A percentile compares a stretch with the other conserved stretches of the same genome.
Conservation (phyloP, 495 filamentous ascomycete species). For the Tricharina praecox region DNA sequence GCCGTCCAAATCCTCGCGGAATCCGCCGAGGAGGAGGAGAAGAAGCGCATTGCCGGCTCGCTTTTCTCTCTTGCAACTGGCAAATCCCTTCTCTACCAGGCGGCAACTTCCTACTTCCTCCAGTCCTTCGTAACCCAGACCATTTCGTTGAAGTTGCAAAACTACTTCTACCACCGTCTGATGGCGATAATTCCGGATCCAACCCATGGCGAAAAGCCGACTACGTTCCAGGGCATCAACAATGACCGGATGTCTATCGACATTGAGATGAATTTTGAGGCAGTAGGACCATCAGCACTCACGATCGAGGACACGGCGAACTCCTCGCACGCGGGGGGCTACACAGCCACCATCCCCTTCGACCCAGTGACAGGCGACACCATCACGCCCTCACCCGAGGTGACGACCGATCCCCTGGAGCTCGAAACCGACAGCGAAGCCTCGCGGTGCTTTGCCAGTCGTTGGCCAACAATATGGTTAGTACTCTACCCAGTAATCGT, state of each 20-base stretch:
- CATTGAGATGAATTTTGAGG: background rate
- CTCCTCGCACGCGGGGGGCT: background rate
- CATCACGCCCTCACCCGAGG: background rate
- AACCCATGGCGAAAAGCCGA: background rate
- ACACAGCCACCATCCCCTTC: background rate
- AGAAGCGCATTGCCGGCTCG: too few relatives aligned
- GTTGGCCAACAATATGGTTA: too few relatives aligned
- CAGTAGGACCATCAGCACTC: too few relatives aligned
- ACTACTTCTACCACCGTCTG: conserved; percentile 15
- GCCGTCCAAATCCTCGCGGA: conserved; percentile 85
- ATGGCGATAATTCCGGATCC: conserved; percentile 19
- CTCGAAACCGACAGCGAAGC: background rate
- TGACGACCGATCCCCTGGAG: background rate
- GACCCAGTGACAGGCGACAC: background rate
- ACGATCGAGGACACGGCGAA: background rate
- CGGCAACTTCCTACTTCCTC: conserved; percentile 16
- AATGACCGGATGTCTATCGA: background rate
- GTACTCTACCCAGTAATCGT: too few relatives aligned
- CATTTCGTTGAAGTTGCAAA: conserved; percentile 10
- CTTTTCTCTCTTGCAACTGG: conserved; percentile 13
- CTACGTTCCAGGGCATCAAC: background rate
- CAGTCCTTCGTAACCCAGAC: conserved; percentile 20
- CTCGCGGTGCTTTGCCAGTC: conserved; percentile 58
- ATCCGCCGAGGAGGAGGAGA: conserved; percentile 77
- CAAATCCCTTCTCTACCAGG: conserved; percentile 11